Conservation (phyloP, 805 yeast species). For the Lipomyces orientalis region DNA sequence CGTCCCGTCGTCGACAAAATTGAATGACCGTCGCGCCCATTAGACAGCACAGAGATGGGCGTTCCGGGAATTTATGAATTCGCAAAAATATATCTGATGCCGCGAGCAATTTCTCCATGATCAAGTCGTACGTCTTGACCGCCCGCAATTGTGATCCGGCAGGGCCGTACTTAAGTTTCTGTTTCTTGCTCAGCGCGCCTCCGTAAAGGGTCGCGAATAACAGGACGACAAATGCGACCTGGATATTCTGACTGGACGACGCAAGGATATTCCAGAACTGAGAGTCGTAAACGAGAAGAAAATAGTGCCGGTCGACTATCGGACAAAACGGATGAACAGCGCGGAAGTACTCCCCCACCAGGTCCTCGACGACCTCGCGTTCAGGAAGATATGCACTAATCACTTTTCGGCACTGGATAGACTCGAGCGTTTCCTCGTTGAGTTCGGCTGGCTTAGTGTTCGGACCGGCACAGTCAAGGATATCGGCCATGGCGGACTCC, state of each 20-base stretch:
- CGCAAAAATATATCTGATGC: slow-evolving; percentile 22
- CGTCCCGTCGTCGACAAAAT: slow-evolving; percentile 16
- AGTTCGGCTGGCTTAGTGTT: not conserved
- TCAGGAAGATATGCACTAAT: slow-evolving; percentile 11
- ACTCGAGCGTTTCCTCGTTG: not conserved
- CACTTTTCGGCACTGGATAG: slow-evolving; percentile 7
- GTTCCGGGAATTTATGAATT: slow-evolving; percentile 14
- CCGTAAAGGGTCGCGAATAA: slow-evolving; percentile 21
- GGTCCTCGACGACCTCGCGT: slow-evolving; percentile 15
- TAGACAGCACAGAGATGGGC: slow-evolving; percentile 19
- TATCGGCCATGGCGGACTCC: slow-evolving; percentile 3
- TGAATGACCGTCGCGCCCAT: slow-evolving; percentile 27
- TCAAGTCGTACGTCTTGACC: slow-evolving; percentile 8
- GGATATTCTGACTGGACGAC: not conserved
- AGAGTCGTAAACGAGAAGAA: slow-evolving; percentile 12
- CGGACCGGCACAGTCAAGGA: slow-evolving; percentile 10
- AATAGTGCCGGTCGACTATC: slow-evolving; percentile 18
- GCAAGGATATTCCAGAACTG: slow-evolving; percentile 20
- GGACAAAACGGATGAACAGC: slow-evolving; percentile 31
- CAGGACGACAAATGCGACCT: slow-evolving; percentile 15
- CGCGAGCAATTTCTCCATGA: slow-evolving; percentile 9
- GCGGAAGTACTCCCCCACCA: slow-evolving; percentile 17
- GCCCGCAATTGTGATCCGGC: slow-evolving; percentile 1
- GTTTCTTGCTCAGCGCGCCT: slow-evolving; percentile 20
- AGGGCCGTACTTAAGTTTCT: slow-evolving; percentile 18